Percentiles rank a stretch among this genome's conserved stretches.
Conservation (phyloP, 2,329 filamentous ascomycete species). For the Penicillium sp. region DNA sequence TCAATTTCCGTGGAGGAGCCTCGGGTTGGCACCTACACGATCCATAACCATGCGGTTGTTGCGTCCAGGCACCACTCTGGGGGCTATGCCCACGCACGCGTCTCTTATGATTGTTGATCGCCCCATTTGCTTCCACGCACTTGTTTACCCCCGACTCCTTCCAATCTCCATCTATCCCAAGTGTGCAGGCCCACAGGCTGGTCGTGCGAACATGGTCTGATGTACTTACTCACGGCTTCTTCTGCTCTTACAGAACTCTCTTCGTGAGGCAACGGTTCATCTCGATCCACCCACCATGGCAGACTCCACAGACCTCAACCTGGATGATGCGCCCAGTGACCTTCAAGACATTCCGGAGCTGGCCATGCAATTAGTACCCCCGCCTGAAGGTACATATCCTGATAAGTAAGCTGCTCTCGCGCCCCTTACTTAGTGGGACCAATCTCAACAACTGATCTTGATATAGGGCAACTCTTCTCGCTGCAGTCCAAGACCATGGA, state of each 20-base stretch:
- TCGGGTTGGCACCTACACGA: background rate
- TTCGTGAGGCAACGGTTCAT: slow-evolving; percentile 18
- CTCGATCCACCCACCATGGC: slow-evolving; percentile 36
- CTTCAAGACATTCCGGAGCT: slow-evolving; percentile 48
- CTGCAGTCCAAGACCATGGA: slow-evolving; percentile 44
- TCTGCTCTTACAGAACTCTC: slow-evolving; percentile 3
- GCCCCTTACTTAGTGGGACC: background rate
- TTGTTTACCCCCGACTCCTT: slow-evolving; percentile 24
- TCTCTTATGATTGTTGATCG: slow-evolving; percentile 21
- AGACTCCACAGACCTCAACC: slow-evolving; percentile 44
- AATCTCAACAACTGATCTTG: slow-evolving; percentile 10
- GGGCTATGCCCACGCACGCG: slow-evolving; percentile 42
- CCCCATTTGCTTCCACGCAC: slow-evolving; percentile 44
- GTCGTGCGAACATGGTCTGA: slow-evolving; percentile 22
- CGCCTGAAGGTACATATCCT: slow-evolving; percentile 47
- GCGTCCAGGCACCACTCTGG: slow-evolving; percentile 10
- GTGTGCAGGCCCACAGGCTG: slow-evolving; percentile 1
- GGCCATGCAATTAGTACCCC: slow-evolving; percentile 44
- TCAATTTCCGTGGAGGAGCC: background rate
- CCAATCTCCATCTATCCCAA: slow-evolving; percentile 14
- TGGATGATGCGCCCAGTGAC: slow-evolving; percentile 46
- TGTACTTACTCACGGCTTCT: slow-evolving; percentile 16
- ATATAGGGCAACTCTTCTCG: slow-evolving; percentile 38
- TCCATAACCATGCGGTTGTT: slow-evolving; percentile 7
- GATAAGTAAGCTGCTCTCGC: slow-evolving; percentile 36